Evolutionary conservation across 805 yeast species (phyloP).

Genomic region (Ogataea parapolymorpha): DNA sequence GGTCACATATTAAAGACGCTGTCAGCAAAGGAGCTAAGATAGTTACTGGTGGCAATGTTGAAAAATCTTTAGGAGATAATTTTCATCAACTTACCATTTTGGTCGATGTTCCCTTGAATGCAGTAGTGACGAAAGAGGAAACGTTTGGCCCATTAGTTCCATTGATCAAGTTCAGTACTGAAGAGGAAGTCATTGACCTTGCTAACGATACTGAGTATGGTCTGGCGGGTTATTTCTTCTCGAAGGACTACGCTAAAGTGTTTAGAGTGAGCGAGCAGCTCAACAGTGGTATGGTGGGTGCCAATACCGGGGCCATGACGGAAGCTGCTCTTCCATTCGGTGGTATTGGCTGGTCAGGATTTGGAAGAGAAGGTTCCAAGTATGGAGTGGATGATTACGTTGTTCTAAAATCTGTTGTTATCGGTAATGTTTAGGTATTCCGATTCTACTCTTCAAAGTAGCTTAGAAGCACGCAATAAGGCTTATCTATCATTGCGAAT

Average conservation of each 20-base stretch:
- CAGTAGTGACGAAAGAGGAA: slow-evolving; percentile 63
- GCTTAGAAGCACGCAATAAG: too few species aligned
- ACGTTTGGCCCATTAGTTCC: slow-evolving; percentile 83
- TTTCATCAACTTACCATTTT: slow-evolving; percentile 70
- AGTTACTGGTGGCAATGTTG: slow-evolving; percentile 55
- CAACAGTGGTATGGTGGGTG: slow-evolving; percentile 80
- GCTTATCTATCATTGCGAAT: background rate
- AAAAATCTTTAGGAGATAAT: slow-evolving; percentile 54
- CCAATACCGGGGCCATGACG: slow-evolving; percentile 69
- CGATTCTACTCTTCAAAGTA: background rate
- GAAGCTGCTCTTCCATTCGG: slow-evolving; percentile 73
- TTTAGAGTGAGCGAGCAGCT: slow-evolving; percentile 63
- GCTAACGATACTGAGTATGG: slow-evolving; percentile 74
- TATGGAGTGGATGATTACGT: slow-evolving; percentile 75
- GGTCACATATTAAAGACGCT: slow-evolving; percentile 64
- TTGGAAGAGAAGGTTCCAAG: slow-evolving; percentile 77
- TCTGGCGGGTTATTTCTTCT: slow-evolving; percentile 72
- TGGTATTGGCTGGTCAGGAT: slow-evolving; percentile 75
- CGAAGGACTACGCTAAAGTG: slow-evolving; percentile 51
- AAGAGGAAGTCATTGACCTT: slow-evolving; percentile 55
- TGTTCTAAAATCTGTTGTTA: slow-evolving; percentile 59
- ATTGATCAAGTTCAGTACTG: slow-evolving; percentile 58
- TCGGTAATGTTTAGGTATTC: slow-evolving; percentile 36
- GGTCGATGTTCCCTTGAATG: slow-evolving; percentile 53
- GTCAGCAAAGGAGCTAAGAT: slow-evolving; percentile 60